Base-by-base conservation (phyloP, 345 rosid genomes). In the Erysimum cheiranthoides region DNA sequence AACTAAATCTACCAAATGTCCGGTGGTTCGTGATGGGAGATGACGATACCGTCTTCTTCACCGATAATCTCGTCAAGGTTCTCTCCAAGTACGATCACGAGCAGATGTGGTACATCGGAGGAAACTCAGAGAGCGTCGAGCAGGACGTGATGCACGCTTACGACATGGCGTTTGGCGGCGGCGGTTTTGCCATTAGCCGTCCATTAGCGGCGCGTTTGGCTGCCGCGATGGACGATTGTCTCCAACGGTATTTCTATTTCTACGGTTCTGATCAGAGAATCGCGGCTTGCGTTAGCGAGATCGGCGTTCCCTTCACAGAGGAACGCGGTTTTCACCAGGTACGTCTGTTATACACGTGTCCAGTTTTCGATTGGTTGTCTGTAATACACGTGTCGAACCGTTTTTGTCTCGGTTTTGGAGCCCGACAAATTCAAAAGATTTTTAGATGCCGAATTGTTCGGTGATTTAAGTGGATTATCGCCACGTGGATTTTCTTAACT, bases 21-120 rank as follows among this genome's bases (percentile, higher is more conserved):
- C 56, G 98, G 78, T 93, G 98, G 98, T 89, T 91, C 76, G 96
- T 93, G 11, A 85, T 93, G 96, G 98, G 98, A 39, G 98, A 93
- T 13, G 98, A 93, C 32, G 98, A 89, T 45, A 88, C 97, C 39
- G 89, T 93, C 74, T 91, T 78, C 75, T 91, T 85, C 82, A 40
- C 87, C 0, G 82, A 83, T 3, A 91, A 89, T 79, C 71, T 93
- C 47, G 90, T 88, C 12, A 79, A 87, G 68, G 88, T 87, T 62
- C 66, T 93, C 31, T 75, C 84, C 5, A 88, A 70, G 71, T 88
- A 88, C 75, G 97, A 93, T 67, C 91, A 93, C 51, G 72, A 74
- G 14, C 82, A 85, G 85, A 87, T 89, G 96, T 91, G 89, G 88
- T 89, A 91, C 70, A 73, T 93, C 32, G 97, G 98, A 2, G 84